phyloP scores from a whole-genome alignment of 2,329 filamentous ascomycete genomes.

The Taxawa tesnikishii region DNA sequence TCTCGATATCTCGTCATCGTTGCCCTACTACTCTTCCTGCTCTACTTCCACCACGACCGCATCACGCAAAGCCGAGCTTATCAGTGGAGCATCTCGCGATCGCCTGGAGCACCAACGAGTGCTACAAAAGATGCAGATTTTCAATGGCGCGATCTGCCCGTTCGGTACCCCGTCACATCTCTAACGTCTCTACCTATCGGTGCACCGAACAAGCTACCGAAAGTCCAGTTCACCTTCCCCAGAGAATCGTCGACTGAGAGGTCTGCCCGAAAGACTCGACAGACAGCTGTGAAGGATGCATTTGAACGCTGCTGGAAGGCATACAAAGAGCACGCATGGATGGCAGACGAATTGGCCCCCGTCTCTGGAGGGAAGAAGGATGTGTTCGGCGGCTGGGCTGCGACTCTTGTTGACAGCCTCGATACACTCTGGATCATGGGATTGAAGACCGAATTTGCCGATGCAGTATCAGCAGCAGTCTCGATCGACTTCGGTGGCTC shows the following conservation, averaged over 20 bases:
- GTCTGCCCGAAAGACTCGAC: slow-evolving; percentile 20
- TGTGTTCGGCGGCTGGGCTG: slow-evolving; percentile 28
- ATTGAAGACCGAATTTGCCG: slow-evolving; percentile 32
- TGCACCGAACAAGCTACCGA: slow-evolving; percentile 24
- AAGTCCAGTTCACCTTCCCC: slow-evolving; percentile 29
- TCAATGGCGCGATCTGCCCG: slow-evolving; percentile 25
- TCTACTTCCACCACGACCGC: slow-evolving; percentile 7
- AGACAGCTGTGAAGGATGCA: slow-evolving; percentile 26
- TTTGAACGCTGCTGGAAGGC: slow-evolving; percentile 32
- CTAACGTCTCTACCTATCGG: slow-evolving; percentile 25
- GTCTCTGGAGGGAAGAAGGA: slow-evolving; percentile 26
- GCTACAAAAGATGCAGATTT: slow-evolving; percentile 4
- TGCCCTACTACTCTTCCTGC: slow-evolving; percentile 4
- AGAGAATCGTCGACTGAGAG: slow-evolving; percentile 19
- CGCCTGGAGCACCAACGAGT: background rate
- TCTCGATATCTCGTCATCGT: slow-evolving; percentile 7
- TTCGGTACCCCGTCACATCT: slow-evolving; percentile 26
- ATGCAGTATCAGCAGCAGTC: slow-evolving; percentile 29
- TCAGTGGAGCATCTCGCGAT: slow-evolving; percentile 1
- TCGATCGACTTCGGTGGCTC: slow-evolving; percentile 30
- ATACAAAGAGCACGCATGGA: slow-evolving; percentile 33
- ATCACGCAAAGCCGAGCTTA: slow-evolving; percentile 6
- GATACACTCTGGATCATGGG: slow-evolving; percentile 36
- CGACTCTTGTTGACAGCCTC: slow-evolving; percentile 26
- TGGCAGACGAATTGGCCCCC: slow-evolving; percentile 35